Base-by-base conservation (phyloP, 2,329 filamentous ascomycete genomes). In the Xylaria arbuscula region DNA sequence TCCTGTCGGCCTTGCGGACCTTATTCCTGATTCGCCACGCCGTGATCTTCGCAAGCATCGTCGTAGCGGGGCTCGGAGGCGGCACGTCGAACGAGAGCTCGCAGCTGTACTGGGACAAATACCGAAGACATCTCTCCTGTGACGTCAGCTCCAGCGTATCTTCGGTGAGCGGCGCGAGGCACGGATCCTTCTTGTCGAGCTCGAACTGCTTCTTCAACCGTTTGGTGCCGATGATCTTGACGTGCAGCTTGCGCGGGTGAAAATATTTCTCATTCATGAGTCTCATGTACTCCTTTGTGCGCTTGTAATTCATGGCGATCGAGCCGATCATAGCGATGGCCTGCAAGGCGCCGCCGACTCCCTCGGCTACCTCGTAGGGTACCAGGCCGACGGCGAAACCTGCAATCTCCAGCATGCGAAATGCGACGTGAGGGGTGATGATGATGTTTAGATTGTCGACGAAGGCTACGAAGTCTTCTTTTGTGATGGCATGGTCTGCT, bases 371-470 rank as follows among this genome's bases (percentile, higher is more conserved):
- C 22, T 78, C 74, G 36, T 76, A 70, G 6, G 80, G 78, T 17
- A 80, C 72, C 19, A 78, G 65, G 0, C 73, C 64, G 3, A 78
- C 55, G 8, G 72, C 59, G 17, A 75, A 64, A 3, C 76, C 73
- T 2, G 73, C 71, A 4, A 76, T 28, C 36, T 75, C 67, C 15
- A 78, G 40, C 13, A 75, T 66, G 56, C 75, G 72, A 2, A 78
- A 62, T 11, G 75, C 77, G 13, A 77, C 74, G 15, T 76, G 71
- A 1, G 79, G 75, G 1, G 78, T 72, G 10, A 78, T 76, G 11
- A 78, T 74, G 2, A 79, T 73, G 63, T 82, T 82, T 9, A 82
- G 73, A 24, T 74, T 74, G 70, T 82, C 80, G 66, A 81, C 73
- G 68, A 80, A 80, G 17, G 75, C 68, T 9, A 81, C 62, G 51